Evolutionary conservation across 805 yeast species (phyloP), one percentile per base, ranked within the genome.

Genomic region (Maudiozyma saulgeensis): DNA sequence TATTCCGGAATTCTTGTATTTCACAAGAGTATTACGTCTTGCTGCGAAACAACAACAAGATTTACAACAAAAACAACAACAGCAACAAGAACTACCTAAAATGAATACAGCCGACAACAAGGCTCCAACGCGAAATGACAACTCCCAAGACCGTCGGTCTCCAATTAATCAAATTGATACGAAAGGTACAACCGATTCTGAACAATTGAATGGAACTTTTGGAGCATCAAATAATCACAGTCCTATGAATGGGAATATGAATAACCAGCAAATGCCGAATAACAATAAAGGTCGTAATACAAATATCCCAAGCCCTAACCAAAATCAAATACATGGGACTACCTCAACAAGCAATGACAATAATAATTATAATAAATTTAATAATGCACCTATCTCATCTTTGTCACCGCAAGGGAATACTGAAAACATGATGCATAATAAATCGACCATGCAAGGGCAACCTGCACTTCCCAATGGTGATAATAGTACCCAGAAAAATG

Each of bases 1-100:
- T 39, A 57, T 63, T 11, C 66, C 68, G 1, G 69, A 67, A 50
- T 67, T 62, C 48, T 55, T 62, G n/a, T 66, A 62, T 46, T 64
- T 62, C 44, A 64, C 70, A 4, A 64, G 59, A 39, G 64, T 66
- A 25, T 51, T 67, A 40, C 64, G 62, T 40, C 57, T 59, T 12
- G 70, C 70, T 31, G 69, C 70, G 7, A 60, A 58, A 37, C 69
- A 66, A 46, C 67, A 64, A 45, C 67, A 64, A 47, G 56, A 61
- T 35, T 51, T 51, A 32, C 64, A 61, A 23, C 47, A 51, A 28
- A 64, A 59, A 49, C 61, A 55, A 44, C 51, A 53, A 32, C 57
- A 53, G n/a, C 53, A 51, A 28, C 51, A 48, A 28, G 8, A 28
- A 28, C 12, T 28, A 8, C 32, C 32, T 2, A 28, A 28, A 9